phyloP scores from a whole-genome alignment of 1,284 basidiomycete species.

The Ustilago shanxiensis region DNA sequence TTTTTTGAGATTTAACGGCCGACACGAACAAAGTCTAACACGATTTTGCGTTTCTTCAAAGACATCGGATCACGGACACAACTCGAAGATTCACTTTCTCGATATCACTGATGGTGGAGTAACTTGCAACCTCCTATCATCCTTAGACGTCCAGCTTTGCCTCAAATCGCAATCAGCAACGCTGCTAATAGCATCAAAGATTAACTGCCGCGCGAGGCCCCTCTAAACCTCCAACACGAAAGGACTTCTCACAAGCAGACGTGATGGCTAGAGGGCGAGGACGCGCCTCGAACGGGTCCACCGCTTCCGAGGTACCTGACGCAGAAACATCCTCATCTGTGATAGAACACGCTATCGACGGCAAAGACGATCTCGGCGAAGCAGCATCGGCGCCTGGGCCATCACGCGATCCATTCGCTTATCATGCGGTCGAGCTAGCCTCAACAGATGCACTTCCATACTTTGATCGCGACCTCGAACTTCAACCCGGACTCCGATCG shows the following conservation, averaged over 20 bases:
- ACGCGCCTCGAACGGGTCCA: slow-evolving; percentile 29
- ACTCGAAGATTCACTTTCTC: background rate
- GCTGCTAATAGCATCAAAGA: too few species aligned
- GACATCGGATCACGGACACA: slow-evolving; percentile 17
- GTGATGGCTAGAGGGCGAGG: slow-evolving; percentile 24
- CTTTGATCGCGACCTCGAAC: slow-evolving; percentile 91
- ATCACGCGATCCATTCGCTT: slow-evolving; percentile 20
- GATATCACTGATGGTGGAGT: too few species aligned
- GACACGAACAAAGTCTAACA: slow-evolving; percentile 22
- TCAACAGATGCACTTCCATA: slow-evolving; percentile 85
- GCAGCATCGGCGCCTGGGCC: background rate
- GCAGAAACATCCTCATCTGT: slow-evolving; percentile 13
- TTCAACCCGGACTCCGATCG: slow-evolving; percentile 78
- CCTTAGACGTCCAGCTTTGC: too few species aligned
- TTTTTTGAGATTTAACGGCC: slow-evolving; percentile 22
- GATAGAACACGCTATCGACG: background rate
- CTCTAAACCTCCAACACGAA: too few species aligned
- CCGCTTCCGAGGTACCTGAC: slow-evolving; percentile 22
- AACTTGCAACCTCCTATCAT: too few species aligned
- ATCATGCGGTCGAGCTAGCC: slow-evolving; percentile 36
- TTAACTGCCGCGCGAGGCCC: too few species aligned
- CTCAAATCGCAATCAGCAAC: too few species aligned
- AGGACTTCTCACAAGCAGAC: background rate
- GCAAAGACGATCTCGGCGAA: background rate
- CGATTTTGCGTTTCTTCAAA: background rate